Percentiles rank a stretch among this genome's conserved stretches.
Conservation (phyloP, 305 asterid species). For the Petunia hybrid region DNA sequence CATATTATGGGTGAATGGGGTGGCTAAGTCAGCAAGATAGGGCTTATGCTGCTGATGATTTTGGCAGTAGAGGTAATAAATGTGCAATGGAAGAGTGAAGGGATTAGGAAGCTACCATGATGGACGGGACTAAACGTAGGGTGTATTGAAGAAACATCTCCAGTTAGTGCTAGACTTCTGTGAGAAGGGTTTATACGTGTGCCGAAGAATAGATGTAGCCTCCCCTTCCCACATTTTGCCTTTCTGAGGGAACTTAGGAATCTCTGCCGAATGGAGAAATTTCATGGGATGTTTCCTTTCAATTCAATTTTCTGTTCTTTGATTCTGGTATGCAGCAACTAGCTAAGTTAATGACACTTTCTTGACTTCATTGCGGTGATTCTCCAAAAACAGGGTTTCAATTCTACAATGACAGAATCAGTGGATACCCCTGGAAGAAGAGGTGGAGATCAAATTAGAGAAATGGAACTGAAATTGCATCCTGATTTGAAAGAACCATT, state of each 20-base stretch:
- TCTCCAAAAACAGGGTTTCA: slow-evolving; percentile 72
- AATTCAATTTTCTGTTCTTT: slow-evolving; percentile 24
- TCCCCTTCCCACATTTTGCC: neutral
- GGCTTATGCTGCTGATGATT: neutral
- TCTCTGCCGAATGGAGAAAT: neutral
- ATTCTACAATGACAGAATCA: slow-evolving; percentile 84
- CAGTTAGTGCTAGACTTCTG: slow-evolving; percentile 13
- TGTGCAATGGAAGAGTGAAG: neutral
- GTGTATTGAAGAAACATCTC: neutral
- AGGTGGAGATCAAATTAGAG: slow-evolving; percentile 94
- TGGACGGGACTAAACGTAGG: neutral
- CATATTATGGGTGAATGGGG: slow-evolving; percentile 18
- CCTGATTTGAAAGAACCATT: slow-evolving; percentile 78
- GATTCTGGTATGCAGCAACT: slow-evolving; percentile 26
- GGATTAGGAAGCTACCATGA: slow-evolving; percentile 11
- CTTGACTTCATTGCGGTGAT: slow-evolving; percentile 3
- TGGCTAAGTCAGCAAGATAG: neutral
- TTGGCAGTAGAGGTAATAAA: neutral
- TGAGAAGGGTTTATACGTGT: slow-evolving; percentile 6
- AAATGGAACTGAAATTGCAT: slow-evolving; percentile 93
- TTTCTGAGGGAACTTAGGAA: neutral
- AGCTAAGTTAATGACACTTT: slow-evolving; percentile 23
- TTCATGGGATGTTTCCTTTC: neutral
- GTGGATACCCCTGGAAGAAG: slow-evolving; percentile 82
- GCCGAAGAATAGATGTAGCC: neutral